Evolutionary conservation across 352 stramenopile genomes (phyloP).

Genomic region (Globisporangium paroecandrum): DNA sequence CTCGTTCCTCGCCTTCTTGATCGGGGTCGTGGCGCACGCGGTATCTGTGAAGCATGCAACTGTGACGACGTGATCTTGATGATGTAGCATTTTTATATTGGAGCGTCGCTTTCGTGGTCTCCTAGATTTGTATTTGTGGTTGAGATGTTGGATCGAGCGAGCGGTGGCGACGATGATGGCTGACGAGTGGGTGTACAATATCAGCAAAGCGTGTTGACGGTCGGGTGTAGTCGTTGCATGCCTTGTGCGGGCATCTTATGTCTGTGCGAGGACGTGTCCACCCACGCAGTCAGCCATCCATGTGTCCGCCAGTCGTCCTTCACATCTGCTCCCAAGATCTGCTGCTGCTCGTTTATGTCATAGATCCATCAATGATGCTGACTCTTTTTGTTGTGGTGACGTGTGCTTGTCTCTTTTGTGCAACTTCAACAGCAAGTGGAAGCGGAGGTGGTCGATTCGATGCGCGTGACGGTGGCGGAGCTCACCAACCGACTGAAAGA

Average conservation of each 20-base stretch:
- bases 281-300: neutral
- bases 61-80: neutral
- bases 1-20: slow-evolving; percentile 14
- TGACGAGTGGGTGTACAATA: slow-evolving; percentile 1
- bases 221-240: neutral
- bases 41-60: slow-evolving; percentile 3
- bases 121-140: slow-evolving; percentile 1
- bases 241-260: too few relatives aligned
- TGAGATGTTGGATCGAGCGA: neutral
- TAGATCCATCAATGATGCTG: neutral
- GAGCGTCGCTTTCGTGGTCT: neutral
- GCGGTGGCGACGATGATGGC: neutral
- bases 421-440: slow-evolving; percentile 40
- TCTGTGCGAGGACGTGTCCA: neutral
- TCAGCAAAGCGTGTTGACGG: neutral
- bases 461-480: slow-evolving; percentile 72
- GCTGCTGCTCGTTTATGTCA: slow-evolving; percentile 3
- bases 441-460: slow-evolving; percentile 63
- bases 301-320: neutral
- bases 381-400: slow-evolving; percentile 1
- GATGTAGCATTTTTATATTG: neutral
- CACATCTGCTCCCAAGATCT: slow-evolving; percentile 7
- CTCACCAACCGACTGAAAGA: slow-evolving; percentile 86
- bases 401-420: slow-evolving; percentile 1
- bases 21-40: slow-evolving; percentile 1